Conservation (phyloP, 2,329 filamentous ascomycete genomes). For the Colletotrichum musicola region DNA sequence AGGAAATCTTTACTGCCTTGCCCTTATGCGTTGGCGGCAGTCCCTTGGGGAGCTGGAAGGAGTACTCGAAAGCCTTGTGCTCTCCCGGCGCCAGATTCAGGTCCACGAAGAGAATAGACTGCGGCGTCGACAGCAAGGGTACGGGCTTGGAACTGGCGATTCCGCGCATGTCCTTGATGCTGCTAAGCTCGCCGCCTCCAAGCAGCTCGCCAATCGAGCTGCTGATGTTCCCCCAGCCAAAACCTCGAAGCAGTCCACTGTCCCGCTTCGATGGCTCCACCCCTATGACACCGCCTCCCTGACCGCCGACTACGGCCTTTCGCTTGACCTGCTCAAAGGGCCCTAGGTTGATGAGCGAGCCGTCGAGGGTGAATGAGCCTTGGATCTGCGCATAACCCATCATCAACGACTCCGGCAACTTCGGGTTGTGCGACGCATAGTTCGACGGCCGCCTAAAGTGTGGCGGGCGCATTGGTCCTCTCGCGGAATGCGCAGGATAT, state of each 20-base stretch:
- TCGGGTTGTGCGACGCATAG: conserved; percentile 56
- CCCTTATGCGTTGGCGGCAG: conserved; percentile 93
- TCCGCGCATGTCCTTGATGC: conserved; percentile 94
- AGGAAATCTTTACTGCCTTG: conserved; percentile 93
- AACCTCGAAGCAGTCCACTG: conserved; percentile 82
- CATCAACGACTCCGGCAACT: conserved; percentile 83
- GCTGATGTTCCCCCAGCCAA: conserved; percentile 90
- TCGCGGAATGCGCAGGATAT: conserved; percentile 68
- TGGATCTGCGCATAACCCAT: conserved; percentile 98
- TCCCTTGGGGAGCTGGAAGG: conserved; percentile 86
- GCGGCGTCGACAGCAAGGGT: conserved; percentile 92
- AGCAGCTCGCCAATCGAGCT: conserved; percentile 89
- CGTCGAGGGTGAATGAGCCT: conserved; percentile 92
- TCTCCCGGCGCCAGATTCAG: conserved; percentile 88
- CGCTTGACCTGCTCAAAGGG: conserved; percentile 97
- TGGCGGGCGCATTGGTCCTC: conserved; percentile 56
- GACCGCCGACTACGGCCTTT: conserved; percentile 89
- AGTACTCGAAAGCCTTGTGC: conserved; percentile 87
- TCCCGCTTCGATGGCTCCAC: conserved; percentile 80
- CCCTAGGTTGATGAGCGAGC: conserved; percentile 87
- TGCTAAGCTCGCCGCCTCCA: conserved; percentile 89
- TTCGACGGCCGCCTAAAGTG: conserved; percentile 63
- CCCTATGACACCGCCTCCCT: conserved; percentile 88
- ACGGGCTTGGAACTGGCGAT: conserved; percentile 88
- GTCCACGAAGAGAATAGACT: conserved; percentile 96